These are phyloP conservation scores for Trichomonas gallinae DNA, from an alignment of 208 protist genomes.

Conservation along the genomic window DNA sequence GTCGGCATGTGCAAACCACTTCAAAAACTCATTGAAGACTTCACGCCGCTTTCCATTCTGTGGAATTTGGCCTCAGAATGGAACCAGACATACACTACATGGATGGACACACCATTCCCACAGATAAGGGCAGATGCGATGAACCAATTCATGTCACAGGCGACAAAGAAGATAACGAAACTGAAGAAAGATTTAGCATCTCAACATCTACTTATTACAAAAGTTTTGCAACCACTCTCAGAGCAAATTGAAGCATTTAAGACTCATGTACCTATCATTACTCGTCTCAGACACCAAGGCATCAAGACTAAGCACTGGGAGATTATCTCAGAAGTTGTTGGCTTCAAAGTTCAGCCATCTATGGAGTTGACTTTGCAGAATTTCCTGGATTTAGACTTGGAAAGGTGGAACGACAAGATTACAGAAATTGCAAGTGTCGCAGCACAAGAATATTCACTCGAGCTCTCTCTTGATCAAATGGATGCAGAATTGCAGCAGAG, in stretches of 20 bases:
- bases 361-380: neutral
- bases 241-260: conserved; percentile 1
- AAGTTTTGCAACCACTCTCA: neutral
- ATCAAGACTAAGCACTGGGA: conserved; percentile 13
- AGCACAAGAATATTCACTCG: neutral
- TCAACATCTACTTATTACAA: neutral
- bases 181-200: neutral
- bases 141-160: neutral
- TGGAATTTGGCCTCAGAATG: neutral
- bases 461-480: neutral
- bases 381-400: neutral
- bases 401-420: neutral
- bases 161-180: neutral
- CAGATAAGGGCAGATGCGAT: neutral
- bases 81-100: neutral
- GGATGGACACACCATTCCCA: neutral
- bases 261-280: neutral
- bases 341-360: neutral
- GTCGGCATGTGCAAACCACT: neutral
- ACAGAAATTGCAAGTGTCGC: neutral
- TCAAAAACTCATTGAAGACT: neutral
- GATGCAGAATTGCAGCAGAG: neutral
- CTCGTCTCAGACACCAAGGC: neutral
- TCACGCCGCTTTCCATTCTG: neutral
- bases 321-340: conserved; percentile 11